Evolutionary conservation across 106 monocot species (phyloP), one percentile per base, ranked within the genome.

Genomic region (Dendrobium nobile): DNA sequence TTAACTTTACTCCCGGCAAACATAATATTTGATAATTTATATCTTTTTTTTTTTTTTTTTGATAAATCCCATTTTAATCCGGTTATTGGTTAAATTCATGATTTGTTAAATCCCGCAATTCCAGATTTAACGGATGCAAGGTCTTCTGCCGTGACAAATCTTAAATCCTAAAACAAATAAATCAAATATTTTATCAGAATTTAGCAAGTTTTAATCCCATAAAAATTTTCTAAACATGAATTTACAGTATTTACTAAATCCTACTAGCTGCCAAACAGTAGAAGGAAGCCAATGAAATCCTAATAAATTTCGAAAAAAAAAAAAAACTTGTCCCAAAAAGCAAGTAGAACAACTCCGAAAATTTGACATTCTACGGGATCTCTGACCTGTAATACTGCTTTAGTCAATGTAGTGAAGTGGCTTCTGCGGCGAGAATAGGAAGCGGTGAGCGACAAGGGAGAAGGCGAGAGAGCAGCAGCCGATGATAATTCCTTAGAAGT

Each of bases 351-450:
- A 22, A 51, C 33, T n/a, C 13, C 15, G 0, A n/a, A 5, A 15
- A 15, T 45, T 28, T 59, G 4, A 10, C 72, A 37, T 73, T 33
- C 43, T 1, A 17, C 37, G 19, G 17, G 17, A 19, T 28, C 43
- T 9, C 54, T 40, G 7, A 90, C 90, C 87, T 90, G 82, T 55
- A 83, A 74, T 58, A 83, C 90, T 9, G 90, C 87, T 17, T 51
- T 24, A 31, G 83, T 73, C 51, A 82, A 76, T 47, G 72, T 44
- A 22, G 33, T 9, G 75, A 78, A 80, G 58, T 31, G 72, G 58
- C 47, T 24, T 47, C 75, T 76, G 44, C 77, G 67, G 42, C 9
- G 9, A 5, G 77, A 65, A 73, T 61, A 48, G 13, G 44, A 51
- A 10, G 67, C 43, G 8, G 64, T 45, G 45, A 45, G 6, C 37